Conservation (phyloP, 257 asterid species). For the Ilex aquifolium region DNA sequence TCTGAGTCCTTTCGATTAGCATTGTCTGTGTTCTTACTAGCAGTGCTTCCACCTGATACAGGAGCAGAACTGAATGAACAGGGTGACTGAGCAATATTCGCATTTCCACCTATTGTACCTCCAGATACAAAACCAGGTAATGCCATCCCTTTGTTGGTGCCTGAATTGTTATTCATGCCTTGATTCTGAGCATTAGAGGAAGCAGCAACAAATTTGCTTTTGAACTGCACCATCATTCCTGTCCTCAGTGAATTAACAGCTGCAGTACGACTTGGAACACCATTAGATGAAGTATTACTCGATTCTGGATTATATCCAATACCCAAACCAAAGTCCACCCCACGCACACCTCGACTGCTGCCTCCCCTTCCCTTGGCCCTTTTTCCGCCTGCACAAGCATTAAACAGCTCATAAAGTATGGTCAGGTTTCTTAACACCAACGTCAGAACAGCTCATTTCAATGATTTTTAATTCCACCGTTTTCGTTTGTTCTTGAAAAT, state of each 20-base stretch:
- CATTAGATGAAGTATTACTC: constrained; percentile 29
- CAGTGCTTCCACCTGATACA: constrained; percentile 25
- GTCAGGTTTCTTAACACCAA: too few relatives aligned
- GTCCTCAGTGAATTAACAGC: constrained; percentile 63
- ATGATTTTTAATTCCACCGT: too few relatives aligned
- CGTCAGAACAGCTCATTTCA: background rate
- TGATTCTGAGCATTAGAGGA: constrained; percentile 71
- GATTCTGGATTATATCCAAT: constrained; percentile 78
- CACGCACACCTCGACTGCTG: constrained; percentile 79
- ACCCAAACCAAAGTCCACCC: constrained; percentile 92
- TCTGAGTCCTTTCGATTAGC: constrained; percentile 35
- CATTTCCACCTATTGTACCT: constrained; percentile 88
- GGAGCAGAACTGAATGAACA: constrained; percentile 34
- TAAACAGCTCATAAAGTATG: background rate
- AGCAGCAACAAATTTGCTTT: constrained; percentile 80
- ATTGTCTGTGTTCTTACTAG: constrained; percentile 29
- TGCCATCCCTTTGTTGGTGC: constrained; percentile 45
- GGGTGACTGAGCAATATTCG: constrained; percentile 32
- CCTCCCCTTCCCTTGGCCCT: constrained; percentile 88
- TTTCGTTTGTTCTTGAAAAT: too few relatives aligned
- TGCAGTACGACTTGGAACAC: constrained; percentile 55
- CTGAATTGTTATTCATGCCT: constrained; percentile 38
- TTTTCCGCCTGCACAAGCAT: constrained; percentile 67
- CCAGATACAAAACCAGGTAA: constrained; percentile 89
- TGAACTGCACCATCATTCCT: constrained; percentile 82